phyloP scores from a whole-genome alignment of 2,329 filamentous ascomycete genomes.

The Penicillium paneum region DNA sequence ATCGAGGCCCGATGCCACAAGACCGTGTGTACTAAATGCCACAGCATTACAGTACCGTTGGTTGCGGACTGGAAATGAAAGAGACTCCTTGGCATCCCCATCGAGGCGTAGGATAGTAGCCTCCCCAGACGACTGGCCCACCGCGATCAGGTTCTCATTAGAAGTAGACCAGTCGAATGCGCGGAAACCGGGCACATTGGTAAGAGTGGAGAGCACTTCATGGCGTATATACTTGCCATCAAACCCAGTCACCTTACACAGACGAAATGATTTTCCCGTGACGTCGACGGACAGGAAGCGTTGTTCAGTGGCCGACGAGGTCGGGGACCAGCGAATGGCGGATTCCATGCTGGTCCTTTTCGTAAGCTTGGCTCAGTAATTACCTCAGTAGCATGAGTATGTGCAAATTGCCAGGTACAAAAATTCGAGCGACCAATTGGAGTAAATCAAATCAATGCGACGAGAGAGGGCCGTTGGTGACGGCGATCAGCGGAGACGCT shows the following conservation, averaged over 20 bases:
- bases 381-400: background rate
- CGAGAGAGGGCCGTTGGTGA: slow-evolving; percentile 5
- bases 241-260: slow-evolving; percentile 51
- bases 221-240: slow-evolving; percentile 47
- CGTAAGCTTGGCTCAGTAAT: background rate
- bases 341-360: slow-evolving; percentile 35
- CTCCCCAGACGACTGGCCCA: slow-evolving; percentile 61
- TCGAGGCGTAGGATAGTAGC: slow-evolving; percentile 57
- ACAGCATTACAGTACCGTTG: slow-evolving; percentile 65
- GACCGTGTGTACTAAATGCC: slow-evolving; percentile 55
- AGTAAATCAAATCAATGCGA: slow-evolving; percentile 9
- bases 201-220: slow-evolving; percentile 52
- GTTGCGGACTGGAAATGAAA: slow-evolving; percentile 58
- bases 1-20: slow-evolving; percentile 61
- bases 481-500: slow-evolving; percentile 8
- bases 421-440: background rate
- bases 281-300: slow-evolving; percentile 63
- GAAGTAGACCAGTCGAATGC: slow-evolving; percentile 65
- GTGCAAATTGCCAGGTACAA: background rate
- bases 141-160: slow-evolving; percentile 56
- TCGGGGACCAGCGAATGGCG: slow-evolving; percentile 62
- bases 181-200: slow-evolving; percentile 58
- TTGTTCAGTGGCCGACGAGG: slow-evolving; percentile 51
- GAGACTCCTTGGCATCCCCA: slow-evolving; percentile 45
- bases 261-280: slow-evolving; percentile 55